phyloP scores from a whole-genome alignment of 495 filamentous ascomycete species.

The Xylaria acuta region DNA sequence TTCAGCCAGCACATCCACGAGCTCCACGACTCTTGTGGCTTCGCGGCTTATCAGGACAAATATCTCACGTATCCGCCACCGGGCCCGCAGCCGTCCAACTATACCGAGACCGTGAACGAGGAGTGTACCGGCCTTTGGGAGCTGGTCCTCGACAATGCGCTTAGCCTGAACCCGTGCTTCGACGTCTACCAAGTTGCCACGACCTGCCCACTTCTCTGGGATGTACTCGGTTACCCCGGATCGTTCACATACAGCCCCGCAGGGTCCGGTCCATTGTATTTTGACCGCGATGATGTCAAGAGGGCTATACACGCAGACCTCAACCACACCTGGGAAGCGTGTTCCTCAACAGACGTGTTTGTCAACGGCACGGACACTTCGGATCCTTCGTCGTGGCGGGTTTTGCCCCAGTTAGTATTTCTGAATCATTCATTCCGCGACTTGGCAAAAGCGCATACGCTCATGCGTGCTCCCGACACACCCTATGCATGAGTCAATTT shows the following conservation, averaged over 20 bases:
- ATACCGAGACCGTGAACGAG: slow-evolving; percentile 37
- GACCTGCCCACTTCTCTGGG: slow-evolving; percentile 76
- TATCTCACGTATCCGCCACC: slow-evolving; percentile 74
- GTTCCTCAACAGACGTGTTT: slow-evolving; percentile 63
- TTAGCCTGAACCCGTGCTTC: slow-evolving; percentile 79
- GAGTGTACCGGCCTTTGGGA: slow-evolving; percentile 56
- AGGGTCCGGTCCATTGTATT: slow-evolving; percentile 67
- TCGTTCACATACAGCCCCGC: slow-evolving; percentile 55
- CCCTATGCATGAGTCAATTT: no score
- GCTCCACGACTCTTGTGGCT: slow-evolving; percentile 69
- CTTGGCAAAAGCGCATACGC: no score
- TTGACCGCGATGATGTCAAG: slow-evolving; percentile 81
- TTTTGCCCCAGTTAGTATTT: slow-evolving; percentile 71
- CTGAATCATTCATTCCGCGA: no score
- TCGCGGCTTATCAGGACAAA: slow-evolving; percentile 66
- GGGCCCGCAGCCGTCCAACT: slow-evolving; percentile 60
- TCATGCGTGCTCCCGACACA: no score
- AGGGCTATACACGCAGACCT: slow-evolving; percentile 71
- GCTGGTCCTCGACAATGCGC: slow-evolving; percentile 61
- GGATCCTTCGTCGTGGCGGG: slow-evolving; percentile 58
- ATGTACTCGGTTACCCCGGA: slow-evolving; percentile 76
- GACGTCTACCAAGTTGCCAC: slow-evolving; percentile 78
- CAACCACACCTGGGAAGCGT: slow-evolving; percentile 65
- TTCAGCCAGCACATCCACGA: slow-evolving; percentile 67
- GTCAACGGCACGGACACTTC: slow-evolving; percentile 57